A percentile compares a stretch with the other conserved stretches of the same genome.
phyloP scores from a whole-genome alignment of 2,329 filamentous ascomycete genomes.

The Onygenales sp. region DNA sequence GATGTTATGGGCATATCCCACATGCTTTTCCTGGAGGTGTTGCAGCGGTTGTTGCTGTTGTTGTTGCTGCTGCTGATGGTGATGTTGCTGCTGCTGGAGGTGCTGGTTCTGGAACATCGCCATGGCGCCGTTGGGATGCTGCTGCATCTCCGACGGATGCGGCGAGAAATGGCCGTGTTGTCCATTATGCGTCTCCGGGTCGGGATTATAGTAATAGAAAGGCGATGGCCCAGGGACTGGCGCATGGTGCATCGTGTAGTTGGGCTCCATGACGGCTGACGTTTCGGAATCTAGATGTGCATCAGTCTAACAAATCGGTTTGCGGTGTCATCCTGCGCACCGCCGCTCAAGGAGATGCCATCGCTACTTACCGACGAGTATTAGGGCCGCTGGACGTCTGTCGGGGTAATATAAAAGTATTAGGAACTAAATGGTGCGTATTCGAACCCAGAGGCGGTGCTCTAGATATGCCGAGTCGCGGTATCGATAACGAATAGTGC shows the following conservation, averaged over 20 bases:
- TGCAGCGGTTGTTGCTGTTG: not conserved
- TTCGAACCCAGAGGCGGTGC: not conserved
- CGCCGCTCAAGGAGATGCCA: not conserved
- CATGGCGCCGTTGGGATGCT: conserved; percentile 2
- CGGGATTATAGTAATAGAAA: conserved; percentile 82
- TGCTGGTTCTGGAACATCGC: conserved; percentile 30
- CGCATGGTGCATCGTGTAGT: conserved; percentile 43
- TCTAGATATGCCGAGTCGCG: not conserved
- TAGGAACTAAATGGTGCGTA: conserved; percentile 1
- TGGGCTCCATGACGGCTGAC: conserved; percentile 52
- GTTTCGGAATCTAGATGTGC: not conserved
- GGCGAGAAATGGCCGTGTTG: conserved; percentile 69
- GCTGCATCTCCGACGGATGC: conserved; percentile 43
- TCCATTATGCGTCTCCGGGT: conserved; percentile 60
- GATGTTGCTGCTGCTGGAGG: conserved; percentile 33
- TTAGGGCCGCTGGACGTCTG: not conserved
- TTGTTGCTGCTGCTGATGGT: conserved; percentile 16
- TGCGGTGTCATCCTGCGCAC: not conserved
- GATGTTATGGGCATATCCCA: conserved; percentile 9
- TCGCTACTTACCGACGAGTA: not conserved
- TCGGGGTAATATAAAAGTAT: not conserved
- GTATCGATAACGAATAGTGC: not conserved
- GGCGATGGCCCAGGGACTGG: conserved; percentile 50
- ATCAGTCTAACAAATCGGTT: not conserved
- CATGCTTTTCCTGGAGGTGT: not conserved